A percentile compares a stretch with the other conserved stretches of the same genome.
Evolutionary conservation across 352 stramenopile genomes (phyloP).

Genomic region (Pythium chondricola): DNA sequence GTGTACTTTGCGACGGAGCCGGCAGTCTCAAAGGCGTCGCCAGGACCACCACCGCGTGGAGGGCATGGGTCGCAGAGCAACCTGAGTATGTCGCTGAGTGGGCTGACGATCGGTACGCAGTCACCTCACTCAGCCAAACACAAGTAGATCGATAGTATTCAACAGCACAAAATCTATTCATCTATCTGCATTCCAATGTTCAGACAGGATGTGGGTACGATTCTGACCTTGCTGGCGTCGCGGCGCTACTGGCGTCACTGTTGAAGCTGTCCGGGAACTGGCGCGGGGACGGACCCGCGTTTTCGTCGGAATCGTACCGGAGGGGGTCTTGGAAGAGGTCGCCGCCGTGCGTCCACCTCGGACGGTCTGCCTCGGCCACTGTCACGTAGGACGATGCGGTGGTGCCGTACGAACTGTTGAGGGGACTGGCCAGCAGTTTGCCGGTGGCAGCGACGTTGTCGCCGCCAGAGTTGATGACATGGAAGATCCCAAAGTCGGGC

Average conservation of each 20-base stretch:
- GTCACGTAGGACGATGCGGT: slow-evolving; percentile 27
- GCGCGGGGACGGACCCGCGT: slow-evolving; percentile 40
- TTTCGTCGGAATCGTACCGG: slow-evolving; percentile 82
- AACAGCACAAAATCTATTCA: neutral
- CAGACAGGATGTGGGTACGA: slow-evolving; percentile 21
- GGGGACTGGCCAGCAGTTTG: slow-evolving; percentile 61
- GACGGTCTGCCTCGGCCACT: slow-evolving; percentile 22
- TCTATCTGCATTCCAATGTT: slow-evolving; percentile 14
- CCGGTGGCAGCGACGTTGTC: slow-evolving; percentile 13
- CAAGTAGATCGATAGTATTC: no score
- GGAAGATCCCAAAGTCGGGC: slow-evolving; percentile 82
- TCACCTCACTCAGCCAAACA: slow-evolving; percentile 12
- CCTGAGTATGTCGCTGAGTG: slow-evolving; percentile 54
- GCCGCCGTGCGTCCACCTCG: slow-evolving; percentile 72
- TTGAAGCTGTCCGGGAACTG: slow-evolving; percentile 61
- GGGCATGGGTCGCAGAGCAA: no score
- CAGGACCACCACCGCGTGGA: neutral
- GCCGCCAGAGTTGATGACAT: slow-evolving; percentile 71
- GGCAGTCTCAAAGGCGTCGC: neutral
- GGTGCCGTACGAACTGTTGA: slow-evolving; percentile 49
- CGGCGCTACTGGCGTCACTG: slow-evolving; percentile 42
- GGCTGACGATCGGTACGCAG: slow-evolving; percentile 32
- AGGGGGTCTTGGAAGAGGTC: slow-evolving; percentile 79
- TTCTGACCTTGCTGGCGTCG: no score
- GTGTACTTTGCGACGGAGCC: slow-evolving; percentile 62